Conservation (phyloP, 2,329 filamentous ascomycete species). For the Aureobasidium musti region DNA sequence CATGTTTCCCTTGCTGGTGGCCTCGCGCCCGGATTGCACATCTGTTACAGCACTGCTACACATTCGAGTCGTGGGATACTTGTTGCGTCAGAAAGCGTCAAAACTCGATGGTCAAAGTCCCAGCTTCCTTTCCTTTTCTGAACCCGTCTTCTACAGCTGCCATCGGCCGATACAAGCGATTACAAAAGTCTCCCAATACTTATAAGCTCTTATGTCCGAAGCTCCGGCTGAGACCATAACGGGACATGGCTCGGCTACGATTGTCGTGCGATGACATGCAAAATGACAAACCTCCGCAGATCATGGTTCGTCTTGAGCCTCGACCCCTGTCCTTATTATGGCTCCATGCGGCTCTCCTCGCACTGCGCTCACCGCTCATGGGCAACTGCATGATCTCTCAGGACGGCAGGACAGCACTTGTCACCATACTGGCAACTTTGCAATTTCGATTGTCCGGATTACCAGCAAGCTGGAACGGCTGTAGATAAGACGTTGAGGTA, state of each 20-base stretch:
- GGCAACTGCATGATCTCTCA: constrained; percentile 1
- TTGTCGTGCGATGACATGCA: constrained; percentile 5
- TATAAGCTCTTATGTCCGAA: constrained; percentile 1
- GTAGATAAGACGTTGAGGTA: neutral
- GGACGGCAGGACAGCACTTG: neutral
- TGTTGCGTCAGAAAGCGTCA: neutral
- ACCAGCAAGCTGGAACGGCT: neutral
- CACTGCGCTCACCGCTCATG: constrained; percentile 24
- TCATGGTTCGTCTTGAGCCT: constrained; percentile 24
- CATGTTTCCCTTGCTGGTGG: neutral
- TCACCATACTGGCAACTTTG: neutral
- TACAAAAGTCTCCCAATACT: neutral
- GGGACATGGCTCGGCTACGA: constrained; percentile 17
- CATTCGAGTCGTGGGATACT: neutral
- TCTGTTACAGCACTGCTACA: neutral
- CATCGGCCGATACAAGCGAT: constrained; percentile 13
- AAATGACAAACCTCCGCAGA: constrained; percentile 26
- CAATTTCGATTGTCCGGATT: neutral
- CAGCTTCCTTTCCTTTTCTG: neutral
- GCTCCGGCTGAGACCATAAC: neutral
- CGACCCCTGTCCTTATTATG: constrained; percentile 12
- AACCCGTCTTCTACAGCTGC: constrained; percentile 1
- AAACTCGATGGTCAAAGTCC: neutral
- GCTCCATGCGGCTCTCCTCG: constrained; percentile 14
- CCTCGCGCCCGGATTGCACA: neutral